A percentile compares a stretch with the other conserved stretches of the same genome.
Evolutionary conservation across 805 yeast species (phyloP).

Genomic region (Candida nitratophila): DNA sequence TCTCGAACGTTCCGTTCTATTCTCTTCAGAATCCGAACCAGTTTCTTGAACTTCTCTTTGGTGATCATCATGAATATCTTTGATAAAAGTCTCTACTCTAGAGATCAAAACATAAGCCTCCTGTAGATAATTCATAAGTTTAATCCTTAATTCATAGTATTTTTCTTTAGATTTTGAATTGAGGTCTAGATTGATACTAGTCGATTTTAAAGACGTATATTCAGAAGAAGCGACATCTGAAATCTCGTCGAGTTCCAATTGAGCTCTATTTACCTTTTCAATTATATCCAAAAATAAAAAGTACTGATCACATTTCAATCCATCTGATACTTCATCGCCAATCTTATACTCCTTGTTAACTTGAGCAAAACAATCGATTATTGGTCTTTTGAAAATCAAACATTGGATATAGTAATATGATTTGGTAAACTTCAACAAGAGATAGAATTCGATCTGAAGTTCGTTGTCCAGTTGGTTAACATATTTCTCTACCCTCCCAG

Average conservation of each 20-base stretch:
- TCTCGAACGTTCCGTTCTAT: neutral
- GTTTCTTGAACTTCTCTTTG: neutral
- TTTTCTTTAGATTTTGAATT: neutral
- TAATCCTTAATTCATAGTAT: neutral
- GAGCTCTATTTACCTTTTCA: neutral
- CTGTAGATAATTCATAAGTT: neutral
- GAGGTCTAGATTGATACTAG: too few relatives aligned
- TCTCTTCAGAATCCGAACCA: neutral
- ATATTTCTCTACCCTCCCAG: neutral
- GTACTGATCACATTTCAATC: too few relatives aligned
- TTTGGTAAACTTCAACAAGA: neutral
- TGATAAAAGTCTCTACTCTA: neutral
- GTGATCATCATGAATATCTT: neutral
- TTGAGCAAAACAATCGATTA: neutral
- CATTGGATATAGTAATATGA: neutral
- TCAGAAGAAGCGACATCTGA: neutral
- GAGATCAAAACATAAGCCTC: neutral
- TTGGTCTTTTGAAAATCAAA: neutral
- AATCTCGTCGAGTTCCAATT: neutral
- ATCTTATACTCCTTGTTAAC: too few relatives aligned
- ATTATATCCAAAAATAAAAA: neutral
- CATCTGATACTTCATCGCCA: neutral
- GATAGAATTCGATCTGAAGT: neutral
- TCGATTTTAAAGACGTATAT: neutral
- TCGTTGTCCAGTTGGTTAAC: neutral